Conservation (phyloP, 2,329 filamentous ascomycete species). For the Ophiostoma ips region DNA sequence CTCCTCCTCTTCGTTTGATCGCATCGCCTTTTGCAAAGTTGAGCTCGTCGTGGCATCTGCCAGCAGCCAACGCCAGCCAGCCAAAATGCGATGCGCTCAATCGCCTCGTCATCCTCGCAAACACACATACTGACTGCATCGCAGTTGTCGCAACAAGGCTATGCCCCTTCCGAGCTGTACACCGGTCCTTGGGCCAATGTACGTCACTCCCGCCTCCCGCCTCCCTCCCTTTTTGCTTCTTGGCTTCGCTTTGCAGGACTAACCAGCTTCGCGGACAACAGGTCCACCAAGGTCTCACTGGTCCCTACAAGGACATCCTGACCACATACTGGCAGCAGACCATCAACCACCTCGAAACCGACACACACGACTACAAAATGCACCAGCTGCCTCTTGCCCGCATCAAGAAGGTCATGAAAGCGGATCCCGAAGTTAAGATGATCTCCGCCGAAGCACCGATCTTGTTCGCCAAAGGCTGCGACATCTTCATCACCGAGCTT, state of each 20-base stretch:
- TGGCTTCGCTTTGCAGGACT: not conserved
- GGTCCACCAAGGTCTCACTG: conserved; percentile 90
- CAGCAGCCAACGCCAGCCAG: no score
- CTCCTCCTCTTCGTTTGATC: not conserved
- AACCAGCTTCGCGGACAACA: conserved; percentile 21
- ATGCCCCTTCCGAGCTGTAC: conserved; percentile 85
- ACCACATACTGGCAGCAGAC: conserved; percentile 99
- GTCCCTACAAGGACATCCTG: conserved; percentile 89
- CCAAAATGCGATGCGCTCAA: not conserved
- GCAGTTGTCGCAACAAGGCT: conserved; percentile 75
- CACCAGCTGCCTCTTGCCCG: conserved; percentile 93
- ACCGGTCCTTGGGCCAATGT: conserved; percentile 93
- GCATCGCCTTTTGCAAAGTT: no score
- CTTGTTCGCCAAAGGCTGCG: conserved; percentile 93
- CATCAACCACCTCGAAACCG: conserved; percentile 86
- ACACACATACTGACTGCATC: conserved; percentile 16
- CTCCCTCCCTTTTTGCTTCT: no score
- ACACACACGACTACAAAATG: conserved; percentile 96
- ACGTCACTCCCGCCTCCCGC: conserved; percentile 20
- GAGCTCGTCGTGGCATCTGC: no score
- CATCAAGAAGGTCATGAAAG: conserved; percentile 99
- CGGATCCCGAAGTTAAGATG: conserved; percentile 98
- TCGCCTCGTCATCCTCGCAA: conserved; percentile 9
- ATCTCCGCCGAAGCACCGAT: conserved; percentile 97
- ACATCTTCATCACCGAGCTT: conserved; percentile 97